Conservation (phyloP, 768 basidiomycete species). For the Leccinum obscurum region DNA sequence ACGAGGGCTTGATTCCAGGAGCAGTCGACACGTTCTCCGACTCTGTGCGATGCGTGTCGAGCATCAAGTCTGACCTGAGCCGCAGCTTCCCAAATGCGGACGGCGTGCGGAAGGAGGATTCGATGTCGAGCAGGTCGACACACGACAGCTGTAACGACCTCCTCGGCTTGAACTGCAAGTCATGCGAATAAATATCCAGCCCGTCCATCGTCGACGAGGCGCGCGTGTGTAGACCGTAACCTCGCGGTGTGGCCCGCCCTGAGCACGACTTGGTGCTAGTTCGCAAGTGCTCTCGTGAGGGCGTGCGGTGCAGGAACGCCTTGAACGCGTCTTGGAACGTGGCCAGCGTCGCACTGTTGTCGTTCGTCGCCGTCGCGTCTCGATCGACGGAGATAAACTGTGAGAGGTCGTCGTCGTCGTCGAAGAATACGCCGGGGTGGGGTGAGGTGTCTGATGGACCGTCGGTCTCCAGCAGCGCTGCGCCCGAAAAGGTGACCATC, state of each 20-base stretch:
- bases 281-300: constrained; percentile 24
- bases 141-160: constrained; percentile 23
- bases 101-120: constrained; percentile 16
- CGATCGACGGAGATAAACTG: constrained; percentile 17
- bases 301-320: constrained; percentile 26
- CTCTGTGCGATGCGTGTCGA: constrained; percentile 17
- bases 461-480: constrained; percentile 42
- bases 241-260: constrained; percentile 4
- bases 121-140: constrained; percentile 23
- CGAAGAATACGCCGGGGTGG: constrained; percentile 11
- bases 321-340: constrained; percentile 33
- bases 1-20: neutral
- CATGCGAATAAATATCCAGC: constrained; percentile 32
- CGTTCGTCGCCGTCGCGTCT: constrained; percentile 13
- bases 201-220: constrained; percentile 35
- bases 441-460: constrained; percentile 7
- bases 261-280: constrained; percentile 1
- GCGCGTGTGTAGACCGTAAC: constrained; percentile 18
- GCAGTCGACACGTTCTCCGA: constrained; percentile 15
- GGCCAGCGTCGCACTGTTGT: constrained; percentile 25
- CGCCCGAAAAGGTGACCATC: constrained; percentile 56
- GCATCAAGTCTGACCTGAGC: constrained; percentile 24
- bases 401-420: constrained; percentile 19
- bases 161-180: constrained; percentile 16
- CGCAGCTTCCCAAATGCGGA: constrained; percentile 16